These are phyloP conservation scores for Acanthamoeba healyi DNA, from an alignment of 208 protist species.

Conservation along the genomic window DNA sequence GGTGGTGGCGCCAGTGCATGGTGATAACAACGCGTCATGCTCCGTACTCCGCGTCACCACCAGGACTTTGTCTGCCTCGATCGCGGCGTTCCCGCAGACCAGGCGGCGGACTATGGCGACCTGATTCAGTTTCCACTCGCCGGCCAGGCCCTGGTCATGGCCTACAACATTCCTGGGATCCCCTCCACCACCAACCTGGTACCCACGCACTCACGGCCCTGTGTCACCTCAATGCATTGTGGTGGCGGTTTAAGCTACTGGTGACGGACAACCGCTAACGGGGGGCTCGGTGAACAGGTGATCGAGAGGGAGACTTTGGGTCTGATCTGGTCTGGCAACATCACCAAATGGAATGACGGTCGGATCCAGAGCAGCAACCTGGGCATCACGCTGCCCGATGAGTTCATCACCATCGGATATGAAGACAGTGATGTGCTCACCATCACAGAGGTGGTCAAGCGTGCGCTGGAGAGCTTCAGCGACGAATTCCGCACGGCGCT, in stretches of 20 bases:
- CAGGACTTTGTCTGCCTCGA: background rate
- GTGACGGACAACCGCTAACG: no score
- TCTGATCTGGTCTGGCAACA: background rate
- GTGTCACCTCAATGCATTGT: no score
- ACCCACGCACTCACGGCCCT: background rate
- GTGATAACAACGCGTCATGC: no score
- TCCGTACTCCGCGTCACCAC: no score
- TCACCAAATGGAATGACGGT: background rate
- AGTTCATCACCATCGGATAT: background rate
- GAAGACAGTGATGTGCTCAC: background rate
- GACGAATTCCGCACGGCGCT: background rate
- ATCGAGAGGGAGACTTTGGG: background rate
- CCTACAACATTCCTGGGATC: background rate
- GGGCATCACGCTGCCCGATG: background rate
- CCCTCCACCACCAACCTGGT: background rate
- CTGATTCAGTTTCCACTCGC: background rate
- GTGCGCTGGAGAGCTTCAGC: background rate
- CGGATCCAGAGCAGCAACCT: background rate
- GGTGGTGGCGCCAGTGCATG: no score
- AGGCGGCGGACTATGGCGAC: background rate
- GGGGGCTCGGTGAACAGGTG: no score
- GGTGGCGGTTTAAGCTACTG: no score
- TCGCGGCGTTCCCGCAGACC: background rate
- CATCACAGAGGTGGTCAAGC: conserved; percentile 10
- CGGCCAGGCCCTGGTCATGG: background rate